Conservation (phyloP, 306 rosid species). For the Medicago ruthenica region DNA sequence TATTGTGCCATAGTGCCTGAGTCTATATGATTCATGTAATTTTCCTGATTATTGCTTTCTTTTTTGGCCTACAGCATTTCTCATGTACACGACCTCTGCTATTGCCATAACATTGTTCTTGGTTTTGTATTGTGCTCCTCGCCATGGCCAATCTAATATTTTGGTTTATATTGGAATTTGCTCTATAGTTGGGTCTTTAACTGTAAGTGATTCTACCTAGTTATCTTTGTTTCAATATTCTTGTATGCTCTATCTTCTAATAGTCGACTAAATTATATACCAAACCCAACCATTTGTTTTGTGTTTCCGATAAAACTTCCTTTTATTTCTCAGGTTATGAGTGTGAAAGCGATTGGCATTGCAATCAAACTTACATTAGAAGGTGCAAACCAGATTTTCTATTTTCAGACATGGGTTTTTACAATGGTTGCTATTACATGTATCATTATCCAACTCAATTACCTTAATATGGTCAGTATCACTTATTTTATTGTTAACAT, state of each 20-base stretch:
- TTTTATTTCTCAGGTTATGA: constrained; percentile 70
- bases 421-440: constrained; percentile 75
- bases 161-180: constrained; percentile 78
- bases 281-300: constrained; percentile 17
- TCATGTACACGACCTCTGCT: constrained; percentile 72
- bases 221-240: constrained; percentile 13
- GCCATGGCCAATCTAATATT: constrained; percentile 84
- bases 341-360: constrained; percentile 86
- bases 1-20: not conserved
- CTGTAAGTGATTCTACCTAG: constrained; percentile 54
- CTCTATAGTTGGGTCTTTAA: constrained; percentile 80
- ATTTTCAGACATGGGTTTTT: constrained; percentile 87
- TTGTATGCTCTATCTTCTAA: constrained; percentile 3
- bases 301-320: constrained; percentile 19
- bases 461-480: constrained; percentile 75
- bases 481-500: not conserved
- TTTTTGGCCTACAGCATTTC: constrained; percentile 69
- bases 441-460: constrained; percentile 76
- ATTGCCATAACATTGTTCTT: constrained; percentile 70
- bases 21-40: constrained; percentile 14
- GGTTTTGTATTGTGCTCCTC: constrained; percentile 76
- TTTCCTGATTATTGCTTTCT: constrained; percentile 37
- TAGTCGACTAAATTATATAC: constrained; percentile 5
- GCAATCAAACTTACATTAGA: constrained; percentile 86
- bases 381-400: constrained; percentile 71